phyloP scores from a whole-genome alignment of 2,329 filamentous ascomycete genomes.

The Fusarium haematococcum region DNA sequence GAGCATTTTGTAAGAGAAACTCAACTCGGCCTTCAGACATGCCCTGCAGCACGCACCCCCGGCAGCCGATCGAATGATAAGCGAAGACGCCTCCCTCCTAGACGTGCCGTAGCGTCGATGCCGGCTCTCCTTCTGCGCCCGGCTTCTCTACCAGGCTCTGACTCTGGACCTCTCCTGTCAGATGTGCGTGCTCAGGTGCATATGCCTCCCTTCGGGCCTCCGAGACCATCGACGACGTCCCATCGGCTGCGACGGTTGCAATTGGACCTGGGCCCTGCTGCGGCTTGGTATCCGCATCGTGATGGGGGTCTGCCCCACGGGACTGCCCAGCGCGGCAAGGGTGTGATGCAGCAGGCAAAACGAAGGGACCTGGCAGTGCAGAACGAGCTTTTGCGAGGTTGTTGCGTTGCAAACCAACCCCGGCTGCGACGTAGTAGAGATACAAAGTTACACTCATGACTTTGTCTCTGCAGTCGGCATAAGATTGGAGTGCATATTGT shows the following conservation, averaged over 20 bases:
- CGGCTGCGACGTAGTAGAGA: not conserved
- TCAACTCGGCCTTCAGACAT: not conserved
- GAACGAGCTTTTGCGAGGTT: not conserved
- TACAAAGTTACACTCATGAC: not conserved
- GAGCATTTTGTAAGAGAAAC: not conserved
- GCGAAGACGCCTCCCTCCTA: not conserved
- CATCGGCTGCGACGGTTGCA: conserved; percentile 14
- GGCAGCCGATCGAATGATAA: not conserved
- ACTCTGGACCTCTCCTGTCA: not conserved
- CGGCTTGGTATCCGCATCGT: conserved; percentile 18
- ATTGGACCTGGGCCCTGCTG: conserved; percentile 17
- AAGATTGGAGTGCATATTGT: not conserved
- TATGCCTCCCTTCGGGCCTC: not conserved
- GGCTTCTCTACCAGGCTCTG: conserved; percentile 2
- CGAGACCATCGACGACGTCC: conserved; percentile 8
- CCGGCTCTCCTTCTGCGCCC: conserved; percentile 3
- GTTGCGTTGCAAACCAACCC: not conserved
- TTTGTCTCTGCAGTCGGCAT: not conserved
- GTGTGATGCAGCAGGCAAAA: not conserved
- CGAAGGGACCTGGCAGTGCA: not conserved
- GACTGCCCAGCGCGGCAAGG: conserved; percentile 17
- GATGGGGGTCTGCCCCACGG: conserved; percentile 17
- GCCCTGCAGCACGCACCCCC: not conserved
- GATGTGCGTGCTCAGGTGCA: conserved; percentile 10
- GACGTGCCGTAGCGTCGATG: conserved; percentile 3